phyloP scores from a whole-genome alignment of 768 basidiomycete species.

The Chalciporus pseudorubinellus region DNA sequence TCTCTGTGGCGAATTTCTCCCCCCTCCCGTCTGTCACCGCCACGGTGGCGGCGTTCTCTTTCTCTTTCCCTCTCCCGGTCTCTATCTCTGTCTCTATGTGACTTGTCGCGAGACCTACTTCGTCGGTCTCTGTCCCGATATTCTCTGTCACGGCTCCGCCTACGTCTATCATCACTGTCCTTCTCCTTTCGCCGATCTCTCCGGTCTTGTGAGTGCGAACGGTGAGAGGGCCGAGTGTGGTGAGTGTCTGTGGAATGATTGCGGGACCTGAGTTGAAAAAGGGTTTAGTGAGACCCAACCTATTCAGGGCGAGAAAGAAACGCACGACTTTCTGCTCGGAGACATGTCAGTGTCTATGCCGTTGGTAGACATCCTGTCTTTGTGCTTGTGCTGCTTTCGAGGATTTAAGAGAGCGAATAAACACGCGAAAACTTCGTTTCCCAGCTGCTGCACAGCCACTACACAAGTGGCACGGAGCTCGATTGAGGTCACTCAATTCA shows the following conservation, averaged over 20 bases:
- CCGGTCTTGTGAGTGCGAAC: conserved; percentile 64
- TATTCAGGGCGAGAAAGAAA: conserved; percentile 15
- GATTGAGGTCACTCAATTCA: background rate
- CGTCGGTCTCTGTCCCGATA: conserved; percentile 48
- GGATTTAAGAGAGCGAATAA: conserved; percentile 18
- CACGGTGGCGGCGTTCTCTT: conserved; percentile 44
- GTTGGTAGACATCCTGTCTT: conserved; percentile 49
- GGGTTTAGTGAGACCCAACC: conserved; percentile 5
- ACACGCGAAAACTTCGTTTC: conserved; percentile 37
- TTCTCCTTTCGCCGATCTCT: conserved; percentile 43
- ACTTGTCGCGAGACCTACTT: conserved; percentile 51
- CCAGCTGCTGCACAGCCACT: conserved; percentile 25
- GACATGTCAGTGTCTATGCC: conserved; percentile 65
- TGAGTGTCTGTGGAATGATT: conserved; percentile 77
- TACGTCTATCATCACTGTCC: conserved; percentile 59
- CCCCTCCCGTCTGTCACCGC: conserved; percentile 45
- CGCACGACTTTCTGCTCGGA: conserved; percentile 61
- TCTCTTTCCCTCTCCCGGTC: conserved; percentile 31
- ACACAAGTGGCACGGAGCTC: background rate
- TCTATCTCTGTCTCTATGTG: conserved; percentile 38
- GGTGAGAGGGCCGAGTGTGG: conserved; percentile 68
- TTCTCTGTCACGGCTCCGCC: conserved; percentile 58
- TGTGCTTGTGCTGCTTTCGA: conserved; percentile 8
- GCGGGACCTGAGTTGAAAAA: conserved; percentile 47
- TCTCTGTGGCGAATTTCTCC: conserved; percentile 56